A percentile compares a stretch with the other conserved stretches of the same genome.
Conservation (phyloP, 345 rosid genomes). For the Conringia planisiliqua region DNA sequence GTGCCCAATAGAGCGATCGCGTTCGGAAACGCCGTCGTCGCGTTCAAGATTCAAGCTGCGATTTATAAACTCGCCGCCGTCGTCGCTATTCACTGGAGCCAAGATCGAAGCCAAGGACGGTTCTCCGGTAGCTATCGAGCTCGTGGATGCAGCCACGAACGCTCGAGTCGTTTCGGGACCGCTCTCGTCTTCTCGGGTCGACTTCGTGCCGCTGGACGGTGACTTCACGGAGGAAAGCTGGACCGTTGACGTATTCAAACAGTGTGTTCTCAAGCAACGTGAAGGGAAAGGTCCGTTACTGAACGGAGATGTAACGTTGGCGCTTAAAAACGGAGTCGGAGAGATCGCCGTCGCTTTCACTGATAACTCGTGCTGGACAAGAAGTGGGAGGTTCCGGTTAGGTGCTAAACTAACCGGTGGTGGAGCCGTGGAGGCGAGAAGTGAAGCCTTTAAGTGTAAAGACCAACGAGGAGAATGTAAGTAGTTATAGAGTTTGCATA, state of each 20-base stretch:
- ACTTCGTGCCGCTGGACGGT: conserved; percentile 58
- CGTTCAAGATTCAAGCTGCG: conserved; percentile 40
- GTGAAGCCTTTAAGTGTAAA: conserved; percentile 63
- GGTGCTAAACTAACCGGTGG: conserved; percentile 52
- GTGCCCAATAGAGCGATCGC: conserved; percentile 30
- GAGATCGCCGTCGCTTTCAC: conserved; percentile 45
- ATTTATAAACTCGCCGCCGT: conserved; percentile 38
- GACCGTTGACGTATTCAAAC: conserved; percentile 42
- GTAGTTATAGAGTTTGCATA: conserved; percentile 24
- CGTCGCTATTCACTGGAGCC: conserved; percentile 55
- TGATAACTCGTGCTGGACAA: conserved; percentile 82
- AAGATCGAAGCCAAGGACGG: conserved; percentile 50
- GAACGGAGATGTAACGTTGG: conserved; percentile 51
- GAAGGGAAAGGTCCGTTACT: conserved; percentile 69
- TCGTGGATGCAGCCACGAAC: conserved; percentile 45
- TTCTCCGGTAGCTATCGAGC: conserved; percentile 38
- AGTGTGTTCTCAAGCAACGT: conserved; percentile 49
- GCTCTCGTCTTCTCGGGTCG: conserved; percentile 47
- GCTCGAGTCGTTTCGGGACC: conserved; percentile 40
- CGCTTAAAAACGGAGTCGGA: conserved; percentile 50
- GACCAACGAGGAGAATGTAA: conserved; percentile 90
- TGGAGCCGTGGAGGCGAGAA: conserved; percentile 57
- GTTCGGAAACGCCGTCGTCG: conserved; percentile 27
- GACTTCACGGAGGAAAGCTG: conserved; percentile 60
- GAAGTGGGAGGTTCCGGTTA: conserved; percentile 63